Evolutionary conservation across 306 rosid species (phyloP), one percentile per base, ranked within the genome.

Genomic region (Hippophae tibetana): DNA sequence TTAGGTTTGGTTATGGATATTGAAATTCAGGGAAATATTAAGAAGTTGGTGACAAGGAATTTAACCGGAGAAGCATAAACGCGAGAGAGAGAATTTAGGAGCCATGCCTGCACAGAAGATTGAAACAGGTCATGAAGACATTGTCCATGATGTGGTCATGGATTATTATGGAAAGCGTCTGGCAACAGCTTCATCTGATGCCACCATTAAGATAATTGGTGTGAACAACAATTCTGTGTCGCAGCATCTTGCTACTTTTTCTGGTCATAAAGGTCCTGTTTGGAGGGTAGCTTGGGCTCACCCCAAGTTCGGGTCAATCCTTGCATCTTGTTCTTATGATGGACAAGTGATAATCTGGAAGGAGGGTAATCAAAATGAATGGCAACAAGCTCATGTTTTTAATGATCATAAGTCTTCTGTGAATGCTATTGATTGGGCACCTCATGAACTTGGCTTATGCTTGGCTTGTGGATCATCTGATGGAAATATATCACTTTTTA

Each of bases 241-340:
- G 13, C 95, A 86, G 79, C 89, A 75, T 75, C 80, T 90, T 23
- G 95, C 95, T 6, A 80, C 97, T 1, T 72, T 90, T 74, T 67
- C 69, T 6, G 94, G 94, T 78, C 94, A 90, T 38, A 81, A 72
- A 67, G 97, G 95, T 51, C 89, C 95, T 56, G 90, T 90, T 14
- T 86, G 97, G 95, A 81, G 84, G 74, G 95, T 84, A n/a, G 74
- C 50, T 6, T 86, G 97, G 97, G 97, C 97, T 14, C 95, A 90
- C 76, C 97, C 97, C 7, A 90, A 90, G 79, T 90, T 84, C 3
- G 95, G 95, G 58, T 82, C 90, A 10, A 58, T 86, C n/a, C 79
- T 86, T 27, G 96, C 96, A 57, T 90, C 97, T 0, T 84, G 94
- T 70, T 90, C 97, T 23, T 90, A 74, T 50, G 96, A 87, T 40